phyloP scores from a whole-genome alignment of 1,284 basidiomycete species.

The Peniophora sp. region DNA sequence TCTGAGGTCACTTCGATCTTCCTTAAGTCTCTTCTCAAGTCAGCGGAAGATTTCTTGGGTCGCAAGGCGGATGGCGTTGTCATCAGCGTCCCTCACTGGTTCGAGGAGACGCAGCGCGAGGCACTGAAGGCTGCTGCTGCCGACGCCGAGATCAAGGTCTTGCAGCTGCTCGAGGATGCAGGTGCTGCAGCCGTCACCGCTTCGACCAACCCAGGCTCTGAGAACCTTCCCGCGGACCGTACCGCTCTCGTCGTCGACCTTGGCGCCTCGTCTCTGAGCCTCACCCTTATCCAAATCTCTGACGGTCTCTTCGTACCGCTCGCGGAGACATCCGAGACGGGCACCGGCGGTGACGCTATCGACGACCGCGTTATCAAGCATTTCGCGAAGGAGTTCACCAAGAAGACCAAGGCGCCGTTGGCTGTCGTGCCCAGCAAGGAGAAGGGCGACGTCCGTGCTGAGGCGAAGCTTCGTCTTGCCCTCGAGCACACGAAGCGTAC shows the following conservation, averaged over 20 bases:
- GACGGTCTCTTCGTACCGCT: slow-evolving; percentile 59
- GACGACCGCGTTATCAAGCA: slow-evolving; percentile 83
- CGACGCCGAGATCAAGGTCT: slow-evolving; percentile 78
- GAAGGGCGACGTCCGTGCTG: slow-evolving; percentile 75
- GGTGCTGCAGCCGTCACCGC: slow-evolving; percentile 67
- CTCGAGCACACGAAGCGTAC: slow-evolving; percentile 95
- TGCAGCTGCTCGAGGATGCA: slow-evolving; percentile 83
- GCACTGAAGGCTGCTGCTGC: slow-evolving; percentile 71
- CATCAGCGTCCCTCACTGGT: slow-evolving; percentile 76
- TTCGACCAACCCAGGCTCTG: slow-evolving; percentile 36
- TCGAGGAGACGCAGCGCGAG: slow-evolving; percentile 59
- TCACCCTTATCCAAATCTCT: slow-evolving; percentile 58
- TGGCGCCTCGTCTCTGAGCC: slow-evolving; percentile 55
- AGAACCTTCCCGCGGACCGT: slow-evolving; percentile 42
- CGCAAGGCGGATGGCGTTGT: slow-evolving; percentile 78
- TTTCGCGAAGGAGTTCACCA: slow-evolving; percentile 96
- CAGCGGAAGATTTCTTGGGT: slow-evolving; percentile 91
- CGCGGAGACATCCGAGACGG: slow-evolving; percentile 35
- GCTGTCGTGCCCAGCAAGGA: slow-evolving; percentile 51
- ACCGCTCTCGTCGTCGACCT: slow-evolving; percentile 70
- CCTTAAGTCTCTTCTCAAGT: slow-evolving; percentile 77
- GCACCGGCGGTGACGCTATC: slow-evolving; percentile 55
- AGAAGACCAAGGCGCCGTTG: slow-evolving; percentile 86
- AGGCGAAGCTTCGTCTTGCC: slow-evolving; percentile 88
- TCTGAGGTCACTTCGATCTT: slow-evolving; percentile 85